A percentile compares a stretch with the other conserved stretches of the same genome.
phyloP scores from a whole-genome alignment of 176 grass and related monocot species.

The Tillandsia fasciculata region DNA sequence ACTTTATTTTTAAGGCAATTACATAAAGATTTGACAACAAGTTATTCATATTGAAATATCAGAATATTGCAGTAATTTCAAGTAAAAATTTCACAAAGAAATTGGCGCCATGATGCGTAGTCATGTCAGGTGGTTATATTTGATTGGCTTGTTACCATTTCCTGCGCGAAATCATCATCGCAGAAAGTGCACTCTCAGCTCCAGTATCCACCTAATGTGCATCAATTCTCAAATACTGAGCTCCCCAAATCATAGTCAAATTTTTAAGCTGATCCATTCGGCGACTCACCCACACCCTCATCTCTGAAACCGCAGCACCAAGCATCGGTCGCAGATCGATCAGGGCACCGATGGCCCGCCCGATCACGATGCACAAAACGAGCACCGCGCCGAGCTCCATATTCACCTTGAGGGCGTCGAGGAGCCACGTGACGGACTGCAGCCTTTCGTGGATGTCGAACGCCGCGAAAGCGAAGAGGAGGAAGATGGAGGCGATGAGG shows the following conservation, averaged over 20 bases:
- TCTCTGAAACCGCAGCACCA: background rate
- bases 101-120: too few species aligned
- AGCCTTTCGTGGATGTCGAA: conserved; percentile 14
- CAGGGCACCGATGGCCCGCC: background rate
- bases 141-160: too few species aligned
- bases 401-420: conserved; percentile 13
- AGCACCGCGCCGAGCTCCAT: conserved; percentile 45
- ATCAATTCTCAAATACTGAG: background rate
- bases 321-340: background rate
- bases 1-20: too few species aligned
- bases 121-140: too few species aligned
- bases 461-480: conserved; percentile 19
- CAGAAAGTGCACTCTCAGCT: too few species aligned
- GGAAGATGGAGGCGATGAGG: conserved; percentile 15
- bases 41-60: too few species aligned
- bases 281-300: background rate
- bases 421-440: background rate
- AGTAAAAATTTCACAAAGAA: too few species aligned
- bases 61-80: too few species aligned
- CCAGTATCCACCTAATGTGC: too few species aligned
- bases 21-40: too few species aligned
- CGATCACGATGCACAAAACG: conserved; percentile 31
- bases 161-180: too few species aligned
- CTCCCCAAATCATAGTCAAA: background rate
- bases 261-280: background rate